Percentiles rank a stretch among this genome's conserved stretches.
Evolutionary conservation across 2,329 filamentous ascomycete species (phyloP).

Genomic region (Xylaria digitata): DNA sequence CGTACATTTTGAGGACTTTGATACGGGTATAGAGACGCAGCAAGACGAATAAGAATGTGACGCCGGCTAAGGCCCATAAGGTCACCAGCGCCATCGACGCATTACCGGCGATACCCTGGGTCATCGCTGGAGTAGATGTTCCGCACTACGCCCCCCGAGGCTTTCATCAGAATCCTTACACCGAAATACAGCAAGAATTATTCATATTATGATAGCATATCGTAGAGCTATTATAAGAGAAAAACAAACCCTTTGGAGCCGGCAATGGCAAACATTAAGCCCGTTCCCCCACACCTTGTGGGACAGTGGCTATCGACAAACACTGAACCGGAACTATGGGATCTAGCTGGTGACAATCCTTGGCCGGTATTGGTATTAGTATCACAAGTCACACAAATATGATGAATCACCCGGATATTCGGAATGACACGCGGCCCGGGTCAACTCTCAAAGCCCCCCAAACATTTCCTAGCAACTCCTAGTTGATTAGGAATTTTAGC

Average conservation of each 20-base stretch:
- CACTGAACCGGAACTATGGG: neutral
- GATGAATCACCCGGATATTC: neutral
- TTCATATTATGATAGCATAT: neutral
- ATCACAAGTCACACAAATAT: slow-evolving; percentile 9
- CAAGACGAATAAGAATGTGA: slow-evolving; percentile 29
- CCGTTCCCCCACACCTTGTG: slow-evolving; percentile 3
- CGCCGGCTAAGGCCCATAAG: slow-evolving; percentile 21
- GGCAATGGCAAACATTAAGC: neutral
- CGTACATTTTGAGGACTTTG: slow-evolving; percentile 6
- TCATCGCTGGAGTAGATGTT: slow-evolving; percentile 8
- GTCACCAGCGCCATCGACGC: slow-evolving; percentile 7
- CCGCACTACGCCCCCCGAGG: neutral
- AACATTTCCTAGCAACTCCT: neutral
- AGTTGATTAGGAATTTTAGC: neutral
- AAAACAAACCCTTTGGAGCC: neutral
- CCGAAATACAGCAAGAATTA: neutral
- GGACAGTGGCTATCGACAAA: neutral
- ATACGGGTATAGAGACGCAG: slow-evolving; percentile 32
- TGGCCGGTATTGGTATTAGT: neutral
- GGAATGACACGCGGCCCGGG: neutral
- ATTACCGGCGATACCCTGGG: neutral
- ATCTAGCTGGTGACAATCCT: neutral
- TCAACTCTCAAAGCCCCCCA: neutral
- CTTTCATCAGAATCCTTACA: neutral
- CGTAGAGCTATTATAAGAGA: neutral